These are phyloP conservation scores for Neolentinus lepideus DNA, from an alignment of 1,284 basidiomycete genomes.

Conservation along the genomic window DNA sequence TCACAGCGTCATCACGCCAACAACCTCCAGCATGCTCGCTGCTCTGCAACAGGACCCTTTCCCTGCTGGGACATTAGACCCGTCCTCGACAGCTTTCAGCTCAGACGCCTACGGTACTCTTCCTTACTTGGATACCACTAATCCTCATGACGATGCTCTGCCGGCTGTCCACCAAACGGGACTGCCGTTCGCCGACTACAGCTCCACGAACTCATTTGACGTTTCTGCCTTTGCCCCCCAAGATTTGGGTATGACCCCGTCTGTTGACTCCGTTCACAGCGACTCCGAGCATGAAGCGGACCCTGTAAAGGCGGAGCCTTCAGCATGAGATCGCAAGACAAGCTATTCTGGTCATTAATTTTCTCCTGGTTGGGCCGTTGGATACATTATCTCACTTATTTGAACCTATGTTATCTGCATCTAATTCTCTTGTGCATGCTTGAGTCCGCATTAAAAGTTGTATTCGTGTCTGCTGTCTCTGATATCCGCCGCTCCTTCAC, in stretches of 20 bases:
- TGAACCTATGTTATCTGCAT: background rate
- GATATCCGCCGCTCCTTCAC: background rate
- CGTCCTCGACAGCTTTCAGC: slow-evolving; percentile 49
- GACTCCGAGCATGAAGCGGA: slow-evolving; percentile 47
- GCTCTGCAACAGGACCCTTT: slow-evolving; percentile 73
- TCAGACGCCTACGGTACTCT: slow-evolving; percentile 61
- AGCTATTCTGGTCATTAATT: background rate
- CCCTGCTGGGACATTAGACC: slow-evolving; percentile 53
- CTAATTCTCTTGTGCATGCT: slow-evolving; percentile 2
- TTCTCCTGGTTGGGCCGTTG: background rate
- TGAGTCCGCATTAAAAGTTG: background rate
- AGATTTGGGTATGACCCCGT: slow-evolving; percentile 53
- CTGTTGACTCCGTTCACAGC: slow-evolving; percentile 35
- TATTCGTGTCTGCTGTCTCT: background rate
- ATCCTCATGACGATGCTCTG: slow-evolving; percentile 52
- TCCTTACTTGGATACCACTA: slow-evolving; percentile 67
- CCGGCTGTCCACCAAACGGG: slow-evolving; percentile 46
- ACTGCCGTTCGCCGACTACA: slow-evolving; percentile 60
- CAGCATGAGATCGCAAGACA: slow-evolving; percentile 3
- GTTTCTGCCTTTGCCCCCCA: slow-evolving; percentile 56
- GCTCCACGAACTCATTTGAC: slow-evolving; percentile 55
- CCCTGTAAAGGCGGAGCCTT: slow-evolving; percentile 37
- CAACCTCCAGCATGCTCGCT: slow-evolving; percentile 82
- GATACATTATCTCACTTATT: background rate
- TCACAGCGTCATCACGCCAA: slow-evolving; percentile 61